Percentiles rank a stretch among this genome's conserved stretches.
These are phyloP conservation scores for Xylariomycetidae sp. DNA, from an alignment of 2,329 filamentous ascomycete species.

Conservation along the genomic window DNA sequence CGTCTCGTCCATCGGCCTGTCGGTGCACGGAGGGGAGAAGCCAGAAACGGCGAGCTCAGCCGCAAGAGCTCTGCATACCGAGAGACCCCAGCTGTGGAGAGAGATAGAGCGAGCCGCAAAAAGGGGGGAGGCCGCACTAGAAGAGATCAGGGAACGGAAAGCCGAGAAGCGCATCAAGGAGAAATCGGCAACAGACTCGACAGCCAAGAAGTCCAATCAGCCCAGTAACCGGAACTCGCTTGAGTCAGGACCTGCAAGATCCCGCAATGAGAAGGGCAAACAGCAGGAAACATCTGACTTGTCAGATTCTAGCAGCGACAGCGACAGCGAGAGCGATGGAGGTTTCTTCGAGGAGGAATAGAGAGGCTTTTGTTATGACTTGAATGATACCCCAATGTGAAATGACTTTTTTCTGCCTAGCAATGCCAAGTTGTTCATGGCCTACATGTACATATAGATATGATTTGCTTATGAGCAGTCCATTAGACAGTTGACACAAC, in stretches of 20 bases:
- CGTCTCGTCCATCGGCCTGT: conserved; percentile 17
- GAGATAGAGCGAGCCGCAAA: conserved; percentile 60
- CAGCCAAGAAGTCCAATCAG: conserved; percentile 8
- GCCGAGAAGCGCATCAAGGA: too few species aligned
- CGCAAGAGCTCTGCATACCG: conserved; percentile 37
- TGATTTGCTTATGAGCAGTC: too few species aligned
- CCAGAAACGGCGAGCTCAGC: conserved; percentile 36
- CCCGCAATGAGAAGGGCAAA: conserved; percentile 27
- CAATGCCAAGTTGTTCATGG: neutral
- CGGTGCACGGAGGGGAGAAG: conserved; percentile 33
- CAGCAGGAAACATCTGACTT: conserved; percentile 30
- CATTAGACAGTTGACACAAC: too few species aligned
- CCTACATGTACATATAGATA: neutral
- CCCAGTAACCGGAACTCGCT: conserved; percentile 11
- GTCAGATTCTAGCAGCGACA: conserved; percentile 29
- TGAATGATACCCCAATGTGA: conserved; percentile 17
- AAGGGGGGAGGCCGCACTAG: conserved; percentile 19
- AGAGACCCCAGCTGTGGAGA: conserved; percentile 61
- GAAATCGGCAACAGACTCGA: conserved; percentile 11
- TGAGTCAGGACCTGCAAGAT: conserved; percentile 7
- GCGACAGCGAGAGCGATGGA: conserved; percentile 43
- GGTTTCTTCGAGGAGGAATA: conserved; percentile 52
- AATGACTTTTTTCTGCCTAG: neutral
- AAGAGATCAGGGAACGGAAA: conserved; percentile 23
- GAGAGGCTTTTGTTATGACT: conserved; percentile 5